phyloP scores from a whole-genome alignment of 352 stramenopile genomes.

The Phytophthora ramorum region DNA sequence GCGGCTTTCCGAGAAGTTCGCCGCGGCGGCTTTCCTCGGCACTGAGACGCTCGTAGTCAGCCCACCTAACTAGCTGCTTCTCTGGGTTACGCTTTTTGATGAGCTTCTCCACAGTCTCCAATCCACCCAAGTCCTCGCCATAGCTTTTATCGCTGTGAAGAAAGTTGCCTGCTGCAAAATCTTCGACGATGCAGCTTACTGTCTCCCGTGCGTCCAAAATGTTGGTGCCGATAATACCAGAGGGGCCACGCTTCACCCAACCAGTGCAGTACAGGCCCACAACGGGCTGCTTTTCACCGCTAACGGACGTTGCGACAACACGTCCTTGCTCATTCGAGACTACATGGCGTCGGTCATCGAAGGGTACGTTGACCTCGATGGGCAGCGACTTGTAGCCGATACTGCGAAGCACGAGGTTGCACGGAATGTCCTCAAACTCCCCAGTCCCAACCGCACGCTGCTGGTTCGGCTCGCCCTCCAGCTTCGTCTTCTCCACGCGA shows the following conservation, averaged over 20 bases:
- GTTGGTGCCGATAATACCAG: conserved; percentile 99
- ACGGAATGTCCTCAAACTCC: conserved; percentile 86
- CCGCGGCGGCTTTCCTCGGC: conserved; percentile 71
- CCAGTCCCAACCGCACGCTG: conserved; percentile 90
- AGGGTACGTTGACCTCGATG: conserved; percentile 71
- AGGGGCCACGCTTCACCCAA: conserved; percentile 98
- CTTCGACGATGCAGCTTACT: conserved; percentile 92
- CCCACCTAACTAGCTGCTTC: conserved; percentile 78
- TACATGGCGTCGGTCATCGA: conserved; percentile 79
- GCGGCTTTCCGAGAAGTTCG: conserved; percentile 63
- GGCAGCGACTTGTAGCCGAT: conserved; percentile 94
- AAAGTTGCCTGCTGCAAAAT: conserved; percentile 68
- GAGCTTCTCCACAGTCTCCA: conserved; percentile 54
- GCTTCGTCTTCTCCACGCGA: conserved; percentile 86
- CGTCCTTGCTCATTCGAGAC: conserved; percentile 69
- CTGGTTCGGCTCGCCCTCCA: conserved; percentile 85
- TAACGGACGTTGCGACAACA: conserved; percentile 51
- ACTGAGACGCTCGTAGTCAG: conserved; percentile 68
- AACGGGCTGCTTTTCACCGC: conserved; percentile 45
- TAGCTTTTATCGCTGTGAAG: conserved; percentile 33
- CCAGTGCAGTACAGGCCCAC: conserved; percentile 95
- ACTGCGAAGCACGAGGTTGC: conserved; percentile 79
- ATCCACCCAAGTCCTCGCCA: conserved; percentile 29
- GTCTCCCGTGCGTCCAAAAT: conserved; percentile 97
- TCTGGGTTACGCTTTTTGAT: conserved; percentile 56